These are phyloP conservation scores for Desmodesmus armatus DNA, from an alignment of 139 green algal species.

Conservation along the genomic window DNA sequence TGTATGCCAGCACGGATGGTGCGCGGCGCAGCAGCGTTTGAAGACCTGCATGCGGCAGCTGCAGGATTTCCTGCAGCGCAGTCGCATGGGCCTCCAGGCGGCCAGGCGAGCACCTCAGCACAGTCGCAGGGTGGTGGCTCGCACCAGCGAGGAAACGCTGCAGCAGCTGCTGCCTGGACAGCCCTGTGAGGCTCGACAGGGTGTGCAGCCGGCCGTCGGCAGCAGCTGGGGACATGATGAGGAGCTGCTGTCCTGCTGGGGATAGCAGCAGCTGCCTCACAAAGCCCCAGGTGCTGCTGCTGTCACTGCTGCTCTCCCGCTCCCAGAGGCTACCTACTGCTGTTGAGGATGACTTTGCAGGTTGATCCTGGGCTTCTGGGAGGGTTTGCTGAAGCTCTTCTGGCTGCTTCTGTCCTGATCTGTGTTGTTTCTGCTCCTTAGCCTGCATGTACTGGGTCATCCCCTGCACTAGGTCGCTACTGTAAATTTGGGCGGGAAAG, in stretches of 20 bases:
- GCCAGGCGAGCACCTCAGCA: not conserved
- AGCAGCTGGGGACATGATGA: not conserved
- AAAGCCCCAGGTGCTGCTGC: not conserved
- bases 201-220: not conserved
- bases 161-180: not conserved
- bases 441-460: not conserved
- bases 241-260: slow-evolving; percentile 4
- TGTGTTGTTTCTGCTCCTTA: not conserved
- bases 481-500: too few species aligned
- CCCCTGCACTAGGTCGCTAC: not conserved
- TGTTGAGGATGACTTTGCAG: too few species aligned
- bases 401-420: not conserved
- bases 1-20: not conserved
- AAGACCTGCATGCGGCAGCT: not conserved
- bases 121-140: not conserved
- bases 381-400: not conserved
- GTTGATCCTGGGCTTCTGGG: too few species aligned
- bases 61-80: slow-evolving; percentile 20
- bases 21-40: not conserved
- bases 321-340: too few species aligned
- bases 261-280: slow-evolving; percentile 3
- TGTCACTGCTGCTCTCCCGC: not conserved
- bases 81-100: not conserved
- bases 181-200: not conserved
- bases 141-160: not conserved